Evolutionary conservation across 768 basidiomycete genomes (phyloP).

Genomic region (Russula foetens): DNA sequence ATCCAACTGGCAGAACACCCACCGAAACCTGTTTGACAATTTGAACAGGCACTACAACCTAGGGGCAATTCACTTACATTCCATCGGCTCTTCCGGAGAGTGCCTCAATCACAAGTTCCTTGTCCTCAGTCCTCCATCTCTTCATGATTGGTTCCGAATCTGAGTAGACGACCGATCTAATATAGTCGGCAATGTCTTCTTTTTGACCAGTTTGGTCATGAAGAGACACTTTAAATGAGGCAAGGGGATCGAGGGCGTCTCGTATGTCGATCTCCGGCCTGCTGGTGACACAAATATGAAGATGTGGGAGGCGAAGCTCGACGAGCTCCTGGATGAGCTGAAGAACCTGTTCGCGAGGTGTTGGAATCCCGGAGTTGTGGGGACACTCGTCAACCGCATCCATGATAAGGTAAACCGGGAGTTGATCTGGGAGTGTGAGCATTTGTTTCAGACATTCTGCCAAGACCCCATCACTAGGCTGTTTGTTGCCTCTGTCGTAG

Average conservation of each 20-base stretch:
- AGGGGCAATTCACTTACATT: not conserved
- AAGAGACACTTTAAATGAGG: not conserved
- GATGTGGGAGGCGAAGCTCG: not conserved
- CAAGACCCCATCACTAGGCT: not conserved
- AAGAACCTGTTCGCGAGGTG: not conserved
- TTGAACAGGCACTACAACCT: not conserved
- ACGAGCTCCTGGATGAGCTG: not conserved
- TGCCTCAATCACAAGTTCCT: not conserved
- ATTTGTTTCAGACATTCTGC: not conserved
- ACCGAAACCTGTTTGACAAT: not conserved
- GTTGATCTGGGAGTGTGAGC: not conserved
- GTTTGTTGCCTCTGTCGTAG: not conserved
- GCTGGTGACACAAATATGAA: not conserved
- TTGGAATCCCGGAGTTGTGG: not conserved
- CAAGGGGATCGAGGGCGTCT: not conserved
- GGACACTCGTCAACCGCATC: conserved; percentile 6
- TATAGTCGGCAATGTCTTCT: not conserved
- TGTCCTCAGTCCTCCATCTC: not conserved
- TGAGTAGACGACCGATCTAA: not conserved
- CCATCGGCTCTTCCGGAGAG: conserved; percentile 4
- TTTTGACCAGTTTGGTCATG: conserved; percentile 1
- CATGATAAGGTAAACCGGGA: not conserved
- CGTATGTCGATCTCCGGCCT: conserved; percentile 1
- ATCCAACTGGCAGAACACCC: not conserved
- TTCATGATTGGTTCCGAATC: not conserved